Evolutionary conservation across 306 rosid species (phyloP).

Genomic region (Canavalia ensiformis): DNA sequence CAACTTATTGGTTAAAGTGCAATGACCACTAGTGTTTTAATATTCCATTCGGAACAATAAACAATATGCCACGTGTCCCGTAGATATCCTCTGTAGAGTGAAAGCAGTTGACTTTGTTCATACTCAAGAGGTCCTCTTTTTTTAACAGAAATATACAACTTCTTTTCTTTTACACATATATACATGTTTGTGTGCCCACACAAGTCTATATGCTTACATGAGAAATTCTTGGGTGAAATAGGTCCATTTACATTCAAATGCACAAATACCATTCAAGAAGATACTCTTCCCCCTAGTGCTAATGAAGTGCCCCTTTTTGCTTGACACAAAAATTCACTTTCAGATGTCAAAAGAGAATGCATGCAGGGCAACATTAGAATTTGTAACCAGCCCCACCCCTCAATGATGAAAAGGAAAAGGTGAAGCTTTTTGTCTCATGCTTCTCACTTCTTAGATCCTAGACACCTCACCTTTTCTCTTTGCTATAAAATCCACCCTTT

Average conservation of each 20-base stretch:
- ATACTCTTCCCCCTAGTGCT: slow-evolving; percentile 32
- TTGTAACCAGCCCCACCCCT: slow-evolving; percentile 16
- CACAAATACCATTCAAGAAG: slow-evolving; percentile 29
- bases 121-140: background rate
- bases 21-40: slow-evolving; percentile 7
- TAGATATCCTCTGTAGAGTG: slow-evolving; percentile 13
- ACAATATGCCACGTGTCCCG: slow-evolving; percentile 22
- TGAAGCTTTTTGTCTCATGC: slow-evolving; percentile 42
- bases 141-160: background rate
- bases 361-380: slow-evolving; percentile 45
- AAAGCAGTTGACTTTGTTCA: slow-evolving; percentile 31
- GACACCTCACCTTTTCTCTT: slow-evolving; percentile 49
- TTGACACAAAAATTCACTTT: slow-evolving; percentile 22
- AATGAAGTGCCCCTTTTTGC: slow-evolving; percentile 33
- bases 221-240: too few relatives aligned
- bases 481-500: slow-evolving; percentile 53
- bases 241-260: background rate
- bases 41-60: slow-evolving; percentile 11
- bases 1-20: slow-evolving; percentile 36
- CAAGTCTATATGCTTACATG: too few relatives aligned
- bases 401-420: slow-evolving; percentile 21
- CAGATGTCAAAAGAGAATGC: slow-evolving; percentile 38
- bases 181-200: too few relatives aligned
- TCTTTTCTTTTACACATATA: too few relatives aligned
- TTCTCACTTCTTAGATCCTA: slow-evolving; percentile 44